phyloP scores from a whole-genome alignment of 768 basidiomycete species.

The Kockovaella imperatae region DNA sequence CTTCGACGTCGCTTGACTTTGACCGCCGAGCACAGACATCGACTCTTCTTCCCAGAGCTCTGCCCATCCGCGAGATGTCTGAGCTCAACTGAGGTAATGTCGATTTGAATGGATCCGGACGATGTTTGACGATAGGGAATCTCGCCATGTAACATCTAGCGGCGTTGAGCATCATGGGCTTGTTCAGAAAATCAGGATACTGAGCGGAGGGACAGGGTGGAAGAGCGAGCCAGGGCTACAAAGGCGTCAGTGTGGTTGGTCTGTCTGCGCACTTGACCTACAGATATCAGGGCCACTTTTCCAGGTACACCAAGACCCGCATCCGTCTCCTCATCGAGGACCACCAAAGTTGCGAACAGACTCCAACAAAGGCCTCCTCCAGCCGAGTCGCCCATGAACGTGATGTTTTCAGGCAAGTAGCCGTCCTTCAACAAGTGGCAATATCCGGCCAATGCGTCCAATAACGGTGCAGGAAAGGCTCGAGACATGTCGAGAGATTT shows the following conservation, averaged over 20 bases:
- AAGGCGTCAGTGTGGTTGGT: background rate
- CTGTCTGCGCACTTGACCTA: slow-evolving; percentile 1
- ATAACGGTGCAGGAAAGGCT: slow-evolving; percentile 66
- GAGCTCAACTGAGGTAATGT: background rate
- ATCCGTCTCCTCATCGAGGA: background rate
- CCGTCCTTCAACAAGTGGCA: slow-evolving; percentile 55
- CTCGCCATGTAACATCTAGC: slow-evolving; percentile 13
- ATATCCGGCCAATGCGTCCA: slow-evolving; percentile 70
- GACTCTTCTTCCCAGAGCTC: background rate
- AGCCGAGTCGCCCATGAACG: slow-evolving; percentile 67
- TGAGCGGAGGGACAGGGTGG: slow-evolving; percentile 1
- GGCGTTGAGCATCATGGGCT: slow-evolving; percentile 8
- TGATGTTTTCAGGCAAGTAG: slow-evolving; percentile 56
- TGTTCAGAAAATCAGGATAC: slow-evolving; percentile 10
- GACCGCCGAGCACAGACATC: background rate
- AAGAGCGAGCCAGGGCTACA: slow-evolving; percentile 16
- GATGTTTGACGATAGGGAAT: slow-evolving; percentile 6
- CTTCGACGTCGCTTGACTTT: background rate
- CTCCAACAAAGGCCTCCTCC: slow-evolving; percentile 49
- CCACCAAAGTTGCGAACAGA: slow-evolving; percentile 7
- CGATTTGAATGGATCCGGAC: slow-evolving; percentile 6
- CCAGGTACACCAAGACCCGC: slow-evolving; percentile 9
- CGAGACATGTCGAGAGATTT: background rate
- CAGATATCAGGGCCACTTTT: slow-evolving; percentile 7
- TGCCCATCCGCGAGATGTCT: background rate